Evolutionary conservation across 441 rosid genomes (phyloP).

Genomic region (Euphorbia celastroides): DNA sequence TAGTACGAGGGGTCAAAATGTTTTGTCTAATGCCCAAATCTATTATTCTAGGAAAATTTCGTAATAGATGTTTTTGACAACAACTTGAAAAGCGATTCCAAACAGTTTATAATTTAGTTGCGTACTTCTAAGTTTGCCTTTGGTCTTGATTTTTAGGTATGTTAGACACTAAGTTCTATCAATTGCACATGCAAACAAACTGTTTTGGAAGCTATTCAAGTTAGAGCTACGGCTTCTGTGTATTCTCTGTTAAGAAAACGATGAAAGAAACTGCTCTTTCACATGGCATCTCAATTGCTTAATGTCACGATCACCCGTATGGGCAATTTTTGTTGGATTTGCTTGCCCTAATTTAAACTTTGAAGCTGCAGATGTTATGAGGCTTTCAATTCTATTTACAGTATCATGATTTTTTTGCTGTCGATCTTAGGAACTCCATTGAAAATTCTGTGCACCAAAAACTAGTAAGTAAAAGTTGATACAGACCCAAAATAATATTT

Average conservation of each 20-base stretch:
- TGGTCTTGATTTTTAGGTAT: no score
- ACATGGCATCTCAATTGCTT: slow-evolving; percentile 2
- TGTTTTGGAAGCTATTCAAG: background rate
- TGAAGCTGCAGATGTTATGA: background rate
- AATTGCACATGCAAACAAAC: no score
- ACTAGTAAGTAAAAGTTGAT: no score
- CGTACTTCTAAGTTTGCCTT: no score
- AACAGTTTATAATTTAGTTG: no score
- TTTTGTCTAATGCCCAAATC: no score
- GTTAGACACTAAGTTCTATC: background rate
- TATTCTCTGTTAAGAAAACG: background rate
- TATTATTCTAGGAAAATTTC: no score
- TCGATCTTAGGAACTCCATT: background rate
- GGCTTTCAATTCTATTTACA: background rate
- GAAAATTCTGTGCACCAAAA: no score
- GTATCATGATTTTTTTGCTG: background rate
- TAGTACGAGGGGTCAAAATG: no score
- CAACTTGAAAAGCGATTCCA: no score
- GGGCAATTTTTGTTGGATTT: slow-evolving; percentile 26
- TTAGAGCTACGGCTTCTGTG: background rate
- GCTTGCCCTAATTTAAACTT: background rate
- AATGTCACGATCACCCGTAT: slow-evolving; percentile 10
- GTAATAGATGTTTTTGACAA: no score
- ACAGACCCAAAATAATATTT: no score
- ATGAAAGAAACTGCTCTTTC: background rate